These are phyloP conservation scores for Ganoderma sinense DNA, from an alignment of 1,284 basidiomycete genomes.

Conservation along the genomic window DNA sequence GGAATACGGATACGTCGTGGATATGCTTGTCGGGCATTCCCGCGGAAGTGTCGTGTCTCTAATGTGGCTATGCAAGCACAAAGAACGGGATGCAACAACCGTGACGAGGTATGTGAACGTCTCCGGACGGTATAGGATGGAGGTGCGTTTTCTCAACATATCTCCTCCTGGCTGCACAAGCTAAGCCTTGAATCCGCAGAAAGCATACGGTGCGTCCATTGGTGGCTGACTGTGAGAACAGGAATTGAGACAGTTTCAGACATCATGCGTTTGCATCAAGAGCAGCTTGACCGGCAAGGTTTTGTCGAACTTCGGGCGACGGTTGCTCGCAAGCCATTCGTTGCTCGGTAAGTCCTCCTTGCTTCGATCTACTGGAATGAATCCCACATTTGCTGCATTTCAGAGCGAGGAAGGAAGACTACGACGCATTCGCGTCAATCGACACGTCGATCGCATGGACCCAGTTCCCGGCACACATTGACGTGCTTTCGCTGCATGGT, in stretches of 20 bases:
- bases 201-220: slow-evolving; percentile 30
- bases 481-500: slow-evolving; percentile 77
- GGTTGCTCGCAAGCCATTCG: slow-evolving; percentile 66
- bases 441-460: slow-evolving; percentile 71
- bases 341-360: slow-evolving; percentile 35
- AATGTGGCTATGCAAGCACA: slow-evolving; percentile 72
- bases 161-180: slow-evolving; percentile 17
- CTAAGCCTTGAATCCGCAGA: slow-evolving; percentile 21
- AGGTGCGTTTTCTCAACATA: slow-evolving; percentile 50
- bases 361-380: not conserved
- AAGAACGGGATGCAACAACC: slow-evolving; percentile 55
- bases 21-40: slow-evolving; percentile 77
- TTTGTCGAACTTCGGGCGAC: slow-evolving; percentile 63
- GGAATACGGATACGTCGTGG: slow-evolving; percentile 68
- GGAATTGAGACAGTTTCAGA: slow-evolving; percentile 7
- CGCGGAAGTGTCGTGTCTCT: slow-evolving; percentile 72
- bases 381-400: not conserved
- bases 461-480: slow-evolving; percentile 61
- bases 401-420: slow-evolving; percentile 62
- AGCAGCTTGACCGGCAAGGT: slow-evolving; percentile 59
- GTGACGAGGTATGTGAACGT: slow-evolving; percentile 72
- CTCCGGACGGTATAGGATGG: slow-evolving; percentile 79
- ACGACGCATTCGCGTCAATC: slow-evolving; percentile 66
- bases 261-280: slow-evolving; percentile 40
- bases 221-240: not conserved